phyloP scores from a whole-genome alignment of 768 basidiomycete genomes.

The Polyporus arcularius region DNA sequence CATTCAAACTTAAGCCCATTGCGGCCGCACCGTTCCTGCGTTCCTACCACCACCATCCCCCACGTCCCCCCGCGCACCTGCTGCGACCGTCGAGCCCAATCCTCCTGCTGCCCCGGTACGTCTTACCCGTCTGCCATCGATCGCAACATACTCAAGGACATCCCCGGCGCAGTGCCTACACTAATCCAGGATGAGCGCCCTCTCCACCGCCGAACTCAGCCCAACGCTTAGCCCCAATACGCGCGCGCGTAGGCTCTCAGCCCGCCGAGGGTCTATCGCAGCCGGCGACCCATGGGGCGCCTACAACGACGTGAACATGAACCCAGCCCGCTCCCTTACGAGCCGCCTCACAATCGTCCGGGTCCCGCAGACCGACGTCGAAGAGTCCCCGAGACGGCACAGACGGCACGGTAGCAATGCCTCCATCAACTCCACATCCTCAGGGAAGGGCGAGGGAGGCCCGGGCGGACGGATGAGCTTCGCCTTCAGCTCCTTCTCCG shows the following conservation, averaged over 20 bases:
- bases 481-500: constrained; percentile 65
- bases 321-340: constrained; percentile 55
- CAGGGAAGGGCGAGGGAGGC: constrained; percentile 26
- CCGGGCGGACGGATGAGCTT: constrained; percentile 51
- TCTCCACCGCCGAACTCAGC: constrained; percentile 24
- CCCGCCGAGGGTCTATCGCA: constrained; percentile 66
- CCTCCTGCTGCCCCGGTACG: constrained; percentile 1
- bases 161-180: constrained; percentile 6
- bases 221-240: constrained; percentile 23
- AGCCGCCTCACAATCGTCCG: constrained; percentile 77
- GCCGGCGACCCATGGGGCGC: constrained; percentile 70
- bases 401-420: constrained; percentile 34
- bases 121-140: constrained; percentile 2
- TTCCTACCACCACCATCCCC: constrained; percentile 13
- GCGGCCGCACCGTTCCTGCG: constrained; percentile 4
- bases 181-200: constrained; percentile 18
- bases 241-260: constrained; percentile 41
- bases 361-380: constrained; percentile 40
- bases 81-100: not conserved
- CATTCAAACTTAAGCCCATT: not conserved
- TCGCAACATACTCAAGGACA: constrained; percentile 6
- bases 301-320: constrained; percentile 52
- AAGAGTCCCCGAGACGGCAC: constrained; percentile 38
- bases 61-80: not conserved
- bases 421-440: constrained; percentile 30